Evolutionary conservation across 371 early-diverging fungal genomes (phyloP).

Genomic region (Capniomyces stellatus): DNA sequence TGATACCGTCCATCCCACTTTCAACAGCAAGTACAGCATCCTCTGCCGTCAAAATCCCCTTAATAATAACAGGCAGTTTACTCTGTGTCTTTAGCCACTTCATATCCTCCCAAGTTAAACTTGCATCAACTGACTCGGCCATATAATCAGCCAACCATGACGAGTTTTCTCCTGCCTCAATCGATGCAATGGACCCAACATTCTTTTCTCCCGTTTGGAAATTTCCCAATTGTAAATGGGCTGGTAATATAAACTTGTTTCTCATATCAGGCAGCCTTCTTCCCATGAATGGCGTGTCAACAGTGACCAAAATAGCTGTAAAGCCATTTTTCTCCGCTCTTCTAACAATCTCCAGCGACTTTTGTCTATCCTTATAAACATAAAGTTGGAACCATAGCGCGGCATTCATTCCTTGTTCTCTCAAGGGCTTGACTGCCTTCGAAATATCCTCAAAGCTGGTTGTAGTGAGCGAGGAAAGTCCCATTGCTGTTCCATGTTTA

Average conservation of each 20-base stretch:
- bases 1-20: slow-evolving; percentile 59
- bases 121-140: slow-evolving; percentile 19
- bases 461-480: slow-evolving; percentile 26
- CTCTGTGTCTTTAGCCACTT: slow-evolving; percentile 68
- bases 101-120: slow-evolving; percentile 61
- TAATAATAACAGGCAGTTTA: slow-evolving; percentile 68
- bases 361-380: slow-evolving; percentile 62
- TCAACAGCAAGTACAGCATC: slow-evolving; percentile 75
- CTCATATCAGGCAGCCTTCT: slow-evolving; percentile 81
- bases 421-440: slow-evolving; percentile 10
- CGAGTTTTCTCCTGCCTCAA: slow-evolving; percentile 3
- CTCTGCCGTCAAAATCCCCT: slow-evolving; percentile 78
- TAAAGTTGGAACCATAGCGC: slow-evolving; percentile 80
- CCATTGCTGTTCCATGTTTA: slow-evolving; percentile 19
- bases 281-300: slow-evolving; percentile 81
- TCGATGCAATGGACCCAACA: background rate
- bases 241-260: slow-evolving; percentile 42
- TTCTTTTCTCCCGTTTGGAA: slow-evolving; percentile 16
- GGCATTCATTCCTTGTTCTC: slow-evolving; percentile 8
- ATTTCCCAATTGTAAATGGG: slow-evolving; percentile 34
- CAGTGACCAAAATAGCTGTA: slow-evolving; percentile 73
- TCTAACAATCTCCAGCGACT: slow-evolving; percentile 47
- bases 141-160: slow-evolving; percentile 16
- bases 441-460: slow-evolving; percentile 40
- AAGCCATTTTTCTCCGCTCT: slow-evolving; percentile 65